Evolutionary conservation across 2,329 filamentous ascomycete genomes (phyloP).

Genomic region (Penicillium crustosum): DNA sequence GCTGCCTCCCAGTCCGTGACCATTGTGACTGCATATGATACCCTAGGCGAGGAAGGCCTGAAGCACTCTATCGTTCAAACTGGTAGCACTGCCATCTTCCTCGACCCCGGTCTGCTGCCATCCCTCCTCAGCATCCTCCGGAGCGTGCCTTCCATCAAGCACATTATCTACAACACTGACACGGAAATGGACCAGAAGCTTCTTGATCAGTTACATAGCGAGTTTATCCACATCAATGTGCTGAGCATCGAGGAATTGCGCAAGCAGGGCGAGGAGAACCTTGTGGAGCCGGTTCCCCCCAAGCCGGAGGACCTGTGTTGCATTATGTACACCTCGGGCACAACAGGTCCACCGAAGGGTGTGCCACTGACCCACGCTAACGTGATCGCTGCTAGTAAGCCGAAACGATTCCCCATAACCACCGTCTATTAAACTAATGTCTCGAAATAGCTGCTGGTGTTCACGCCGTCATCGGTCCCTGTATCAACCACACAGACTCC

Average conservation of each 20-base stretch:
- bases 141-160: constrained; percentile 56
- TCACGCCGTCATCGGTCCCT: constrained; percentile 71
- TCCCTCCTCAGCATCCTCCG: constrained; percentile 58
- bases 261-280: constrained; percentile 62
- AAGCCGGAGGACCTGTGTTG: constrained; percentile 77
- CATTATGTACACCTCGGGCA: constrained; percentile 80
- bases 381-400: constrained; percentile 73
- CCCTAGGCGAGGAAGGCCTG: constrained; percentile 78
- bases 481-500: constrained; percentile 73
- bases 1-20: constrained; percentile 80
- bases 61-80: constrained; percentile 84
- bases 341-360: constrained; percentile 85
- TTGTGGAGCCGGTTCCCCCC: constrained; percentile 69
- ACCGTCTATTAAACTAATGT: constrained; percentile 12
- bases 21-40: constrained; percentile 94
- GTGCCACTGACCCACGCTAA: constrained; percentile 78
- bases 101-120: constrained; percentile 74
- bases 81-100: constrained; percentile 76
- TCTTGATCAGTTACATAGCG: constrained; percentile 55
- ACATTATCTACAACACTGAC: constrained; percentile 60
- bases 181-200: constrained; percentile 53
- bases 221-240: constrained; percentile 54
- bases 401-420: not conserved
- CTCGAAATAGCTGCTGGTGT: constrained; percentile 69
- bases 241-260: constrained; percentile 57